Percentiles rank a stretch among this genome's conserved stretches.
Evolutionary conservation across 129 eudicot genomes (phyloP).

Genomic region (Oenanthe sinensis): DNA sequence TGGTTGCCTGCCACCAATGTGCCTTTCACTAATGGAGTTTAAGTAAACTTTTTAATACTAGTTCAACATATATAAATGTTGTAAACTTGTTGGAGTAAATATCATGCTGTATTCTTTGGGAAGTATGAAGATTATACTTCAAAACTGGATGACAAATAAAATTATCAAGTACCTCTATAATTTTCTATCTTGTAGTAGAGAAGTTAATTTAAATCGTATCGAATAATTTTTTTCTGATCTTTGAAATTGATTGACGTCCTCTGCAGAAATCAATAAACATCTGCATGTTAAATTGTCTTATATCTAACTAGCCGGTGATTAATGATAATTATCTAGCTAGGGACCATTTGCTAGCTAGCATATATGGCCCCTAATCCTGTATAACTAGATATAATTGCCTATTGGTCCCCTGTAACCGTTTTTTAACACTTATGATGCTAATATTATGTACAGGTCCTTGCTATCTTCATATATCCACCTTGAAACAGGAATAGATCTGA

Average conservation of each 20-base stretch:
- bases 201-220: no score
- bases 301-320: not conserved
- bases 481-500: no score
- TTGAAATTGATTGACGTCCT: not conserved
- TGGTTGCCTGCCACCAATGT: conserved; percentile 4
- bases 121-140: no score
- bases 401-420: no score
- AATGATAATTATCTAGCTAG: not conserved
- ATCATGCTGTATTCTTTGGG: not conserved
- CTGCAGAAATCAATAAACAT: not conserved
- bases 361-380: not conserved
- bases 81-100: not conserved
- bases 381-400: not conserved
- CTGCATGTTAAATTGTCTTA: not conserved
- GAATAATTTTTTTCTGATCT: not conserved
- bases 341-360: not conserved
- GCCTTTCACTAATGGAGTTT: not conserved
- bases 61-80: not conserved
- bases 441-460: no score
- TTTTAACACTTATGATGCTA: no score
- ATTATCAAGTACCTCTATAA: not conserved
- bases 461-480: no score
- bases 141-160: no score
- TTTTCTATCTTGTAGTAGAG: no score
- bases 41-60: not conserved